These are phyloP conservation scores for Tuber umbilicatum DNA, from an alignment of 495 filamentous ascomycete genomes.

Conservation along the genomic window DNA sequence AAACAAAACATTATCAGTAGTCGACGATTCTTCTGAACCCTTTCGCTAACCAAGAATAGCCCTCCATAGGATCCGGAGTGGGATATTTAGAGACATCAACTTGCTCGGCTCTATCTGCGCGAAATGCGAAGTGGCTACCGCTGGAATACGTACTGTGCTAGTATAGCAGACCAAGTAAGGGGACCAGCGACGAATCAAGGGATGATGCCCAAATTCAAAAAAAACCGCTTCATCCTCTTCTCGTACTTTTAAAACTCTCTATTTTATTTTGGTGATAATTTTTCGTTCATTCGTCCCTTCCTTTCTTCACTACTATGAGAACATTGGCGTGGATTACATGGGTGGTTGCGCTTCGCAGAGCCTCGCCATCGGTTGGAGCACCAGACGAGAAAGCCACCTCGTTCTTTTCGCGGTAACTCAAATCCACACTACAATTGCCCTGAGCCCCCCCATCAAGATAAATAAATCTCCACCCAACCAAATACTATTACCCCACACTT, in stretches of 20 bases:
- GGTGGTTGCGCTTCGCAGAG: neutral
- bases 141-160: neutral
- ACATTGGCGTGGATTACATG: neutral
- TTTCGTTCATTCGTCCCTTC: neutral
- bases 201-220: neutral
- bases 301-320: neutral
- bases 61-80: neutral
- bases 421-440: neutral
- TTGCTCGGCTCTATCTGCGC: neutral
- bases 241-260: neutral
- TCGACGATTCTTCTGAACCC: neutral
- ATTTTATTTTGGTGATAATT: neutral
- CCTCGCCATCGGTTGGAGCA: neutral
- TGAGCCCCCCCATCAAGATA: neutral
- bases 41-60: neutral
- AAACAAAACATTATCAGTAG: neutral
- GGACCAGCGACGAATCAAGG: neutral
- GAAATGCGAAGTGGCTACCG: neutral
- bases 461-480: constrained; percentile 5
- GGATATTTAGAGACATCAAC: neutral
- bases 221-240: neutral
- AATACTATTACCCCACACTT: constrained; percentile 23
- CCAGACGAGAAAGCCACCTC: too few relatives aligned
- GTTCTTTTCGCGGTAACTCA: neutral
- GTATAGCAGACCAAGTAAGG: neutral